These are phyloP conservation scores for Orbilia ellipsospora DNA, from an alignment of 2,329 filamentous ascomycete genomes.

Conservation along the genomic window DNA sequence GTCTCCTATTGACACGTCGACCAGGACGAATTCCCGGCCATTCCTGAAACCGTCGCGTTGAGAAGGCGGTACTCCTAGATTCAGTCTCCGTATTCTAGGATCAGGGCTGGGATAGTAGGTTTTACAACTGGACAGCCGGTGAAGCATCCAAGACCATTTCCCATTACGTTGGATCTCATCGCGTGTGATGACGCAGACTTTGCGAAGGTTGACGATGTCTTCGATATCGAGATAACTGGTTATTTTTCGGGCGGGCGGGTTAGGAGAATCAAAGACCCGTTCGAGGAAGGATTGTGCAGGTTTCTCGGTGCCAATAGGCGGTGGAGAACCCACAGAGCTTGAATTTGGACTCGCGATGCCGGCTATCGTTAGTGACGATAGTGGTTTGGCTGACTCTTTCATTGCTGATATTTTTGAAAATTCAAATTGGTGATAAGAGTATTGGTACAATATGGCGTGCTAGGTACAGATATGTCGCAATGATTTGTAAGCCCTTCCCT, in stretches of 20 bases:
- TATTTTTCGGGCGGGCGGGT: slow-evolving; percentile 42
- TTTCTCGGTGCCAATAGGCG: slow-evolving; percentile 1
- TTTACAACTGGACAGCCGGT: slow-evolving; percentile 35
- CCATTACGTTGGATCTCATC: slow-evolving; percentile 31
- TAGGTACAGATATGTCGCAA: slow-evolving; percentile 54
- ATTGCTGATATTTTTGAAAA: slow-evolving; percentile 30
- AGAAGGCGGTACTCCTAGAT: slow-evolving; percentile 24
- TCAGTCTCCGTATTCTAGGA: slow-evolving; percentile 21
- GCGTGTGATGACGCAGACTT: slow-evolving; percentile 29
- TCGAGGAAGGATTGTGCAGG: slow-evolving; percentile 24
- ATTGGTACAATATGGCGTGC: slow-evolving; percentile 49
- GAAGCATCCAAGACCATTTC: slow-evolving; percentile 50
- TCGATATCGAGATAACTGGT: slow-evolving; percentile 49
- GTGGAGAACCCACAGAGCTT: slow-evolving; percentile 35
- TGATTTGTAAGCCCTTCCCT: slow-evolving; percentile 46
- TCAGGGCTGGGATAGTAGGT: slow-evolving; percentile 26
- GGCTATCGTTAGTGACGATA: slow-evolving; percentile 44
- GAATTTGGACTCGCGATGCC: slow-evolving; percentile 34
- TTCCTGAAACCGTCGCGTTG: slow-evolving; percentile 27
- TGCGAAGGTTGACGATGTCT: slow-evolving; percentile 47
- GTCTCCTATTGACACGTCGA: slow-evolving; percentile 45
- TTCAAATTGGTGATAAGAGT: slow-evolving; percentile 10
- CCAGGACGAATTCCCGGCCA: slow-evolving; percentile 42
- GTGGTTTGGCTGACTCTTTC: slow-evolving; percentile 33
- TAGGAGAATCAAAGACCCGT: slow-evolving; percentile 38